Evolutionary conservation across 495 filamentous ascomycete genomes (phyloP).

Genomic region (Penicillium bovifimosum): DNA sequence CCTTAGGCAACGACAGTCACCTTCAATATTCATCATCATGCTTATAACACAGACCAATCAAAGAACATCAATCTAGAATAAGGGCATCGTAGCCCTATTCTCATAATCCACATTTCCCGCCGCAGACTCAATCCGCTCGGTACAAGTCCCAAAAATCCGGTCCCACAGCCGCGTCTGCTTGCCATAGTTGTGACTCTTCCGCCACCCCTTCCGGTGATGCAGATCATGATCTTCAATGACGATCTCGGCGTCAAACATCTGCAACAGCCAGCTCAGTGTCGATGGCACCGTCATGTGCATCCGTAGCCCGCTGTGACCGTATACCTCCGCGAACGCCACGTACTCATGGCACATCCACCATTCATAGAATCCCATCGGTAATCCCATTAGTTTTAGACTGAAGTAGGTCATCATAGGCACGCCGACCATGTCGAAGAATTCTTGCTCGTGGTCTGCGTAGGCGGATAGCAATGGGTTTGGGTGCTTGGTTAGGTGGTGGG

Average conservation of each 20-base stretch:
- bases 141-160: constrained; percentile 36
- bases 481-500: constrained; percentile 42
- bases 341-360: constrained; percentile 44
- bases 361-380: constrained; percentile 41
- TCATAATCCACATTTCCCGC: constrained; percentile 35
- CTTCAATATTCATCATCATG: no score
- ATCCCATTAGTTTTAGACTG: constrained; percentile 26
- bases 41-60: no score
- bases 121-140: constrained; percentile 31
- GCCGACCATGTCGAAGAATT: constrained; percentile 42
- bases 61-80: constrained; percentile 10
- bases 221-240: constrained; percentile 43
- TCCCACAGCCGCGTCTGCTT: constrained; percentile 44
- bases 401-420: constrained; percentile 35
- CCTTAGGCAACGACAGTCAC: no score
- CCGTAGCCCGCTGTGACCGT: constrained; percentile 36
- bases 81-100: constrained; percentile 27
- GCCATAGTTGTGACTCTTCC: constrained; percentile 42
- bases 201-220: constrained; percentile 41
- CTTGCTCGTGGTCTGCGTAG: constrained; percentile 40
- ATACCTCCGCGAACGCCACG: constrained; percentile 36
- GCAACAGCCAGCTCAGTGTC: constrained; percentile 34
- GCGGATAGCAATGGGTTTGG: constrained; percentile 39
- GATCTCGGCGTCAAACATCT: constrained; percentile 31
- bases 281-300: constrained; percentile 32